Evolutionary conservation across 2,329 filamentous ascomycete species (phyloP).

Genomic region (Emmonsiellopsis sp.): DNA sequence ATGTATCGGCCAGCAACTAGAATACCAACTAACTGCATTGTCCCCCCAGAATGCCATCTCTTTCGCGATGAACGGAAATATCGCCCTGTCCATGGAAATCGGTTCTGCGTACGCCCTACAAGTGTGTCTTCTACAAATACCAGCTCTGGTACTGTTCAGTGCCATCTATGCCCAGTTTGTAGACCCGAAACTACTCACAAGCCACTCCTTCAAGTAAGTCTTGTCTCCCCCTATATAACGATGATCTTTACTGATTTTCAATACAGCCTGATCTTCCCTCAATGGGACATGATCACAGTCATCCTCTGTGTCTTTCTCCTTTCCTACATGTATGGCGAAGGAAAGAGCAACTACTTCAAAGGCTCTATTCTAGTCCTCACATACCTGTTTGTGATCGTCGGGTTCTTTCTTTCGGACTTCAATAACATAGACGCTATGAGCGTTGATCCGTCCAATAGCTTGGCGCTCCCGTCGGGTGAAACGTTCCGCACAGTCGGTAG

Average conservation of each 20-base stretch:
- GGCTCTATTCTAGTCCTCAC: constrained; percentile 88
- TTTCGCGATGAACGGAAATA: constrained; percentile 99
- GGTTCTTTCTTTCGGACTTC: constrained; percentile 77
- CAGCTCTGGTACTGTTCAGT: constrained; percentile 84
- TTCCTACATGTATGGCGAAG: constrained; percentile 95
- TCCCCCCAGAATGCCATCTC: constrained; percentile 77
- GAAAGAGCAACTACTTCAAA: constrained; percentile 99
- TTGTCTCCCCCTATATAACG: not conserved
- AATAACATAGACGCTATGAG: constrained; percentile 44
- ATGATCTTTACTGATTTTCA: not conserved
- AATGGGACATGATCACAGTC: constrained; percentile 98
- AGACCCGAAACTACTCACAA: constrained; percentile 43
- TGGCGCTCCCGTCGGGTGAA: constrained; percentile 21
- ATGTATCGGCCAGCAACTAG: constrained; percentile 5
- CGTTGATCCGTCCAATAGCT: constrained; percentile 38
- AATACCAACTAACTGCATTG: not conserved
- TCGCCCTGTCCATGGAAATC: constrained; percentile 97
- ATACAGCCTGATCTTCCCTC: constrained; percentile 76
- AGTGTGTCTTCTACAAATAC: constrained; percentile 90
- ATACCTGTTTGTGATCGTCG: constrained; percentile 83
- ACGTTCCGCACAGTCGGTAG: constrained; percentile 23
- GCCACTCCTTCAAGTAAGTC: constrained; percentile 46
- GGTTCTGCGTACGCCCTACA: constrained; percentile 94
- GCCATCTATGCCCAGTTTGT: constrained; percentile 58
- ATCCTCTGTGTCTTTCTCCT: constrained; percentile 93